Evolutionary conservation across 2,329 filamentous ascomycete species (phyloP), one percentile per base, ranked within the genome.

Genomic region (Neocucurbitaria cava): DNA sequence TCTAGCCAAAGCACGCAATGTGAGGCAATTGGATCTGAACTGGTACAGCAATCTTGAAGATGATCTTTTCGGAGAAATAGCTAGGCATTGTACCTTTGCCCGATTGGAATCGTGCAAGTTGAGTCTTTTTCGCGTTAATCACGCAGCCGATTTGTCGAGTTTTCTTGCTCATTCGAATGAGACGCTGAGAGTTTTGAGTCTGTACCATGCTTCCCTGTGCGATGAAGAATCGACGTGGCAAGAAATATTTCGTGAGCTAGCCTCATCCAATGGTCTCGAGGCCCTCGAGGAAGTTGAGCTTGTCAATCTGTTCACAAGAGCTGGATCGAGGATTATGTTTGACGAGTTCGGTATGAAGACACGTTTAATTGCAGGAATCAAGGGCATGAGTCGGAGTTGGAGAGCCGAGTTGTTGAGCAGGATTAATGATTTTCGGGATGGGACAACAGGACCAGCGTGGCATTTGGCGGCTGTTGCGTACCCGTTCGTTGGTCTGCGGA

Each of bases 21-120:
- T 73, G 8, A 40, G 38, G 1, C 8, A 30, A 0, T 26, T 72
- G 10, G 59, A 60, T 5, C 17, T 73, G 9, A 67, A 62, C 18
- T 70, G 64, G 44, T 69, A 62, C 24, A 70, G 64, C 33, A 58
- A 24, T 15, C 53, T 72, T 4, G 66, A 73, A 17, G 46, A 31
- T 0, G 53, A 72, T 31, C 36, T 70, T 0, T 64, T 73, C 18
- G 50, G 51, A 2, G 58, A 65, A 13, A 63, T 72, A 56, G 64
- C 66, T 7, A 49, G 49, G 8, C 56, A 65, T 28, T 71, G 66
- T 15, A 35, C 15, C 4, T 70, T 65, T 13, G 28, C 49, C 3
- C 41, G 42, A 5, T 30, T 72, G 15, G 51, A 59, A 21, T 40
- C 18, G 0, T 68, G 65, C 46, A 58, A 51, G 39, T 38, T 72